These are phyloP conservation scores for Aspergillus floridensis DNA, from an alignment of 2,329 filamentous ascomycete genomes.

Conservation along the genomic window DNA sequence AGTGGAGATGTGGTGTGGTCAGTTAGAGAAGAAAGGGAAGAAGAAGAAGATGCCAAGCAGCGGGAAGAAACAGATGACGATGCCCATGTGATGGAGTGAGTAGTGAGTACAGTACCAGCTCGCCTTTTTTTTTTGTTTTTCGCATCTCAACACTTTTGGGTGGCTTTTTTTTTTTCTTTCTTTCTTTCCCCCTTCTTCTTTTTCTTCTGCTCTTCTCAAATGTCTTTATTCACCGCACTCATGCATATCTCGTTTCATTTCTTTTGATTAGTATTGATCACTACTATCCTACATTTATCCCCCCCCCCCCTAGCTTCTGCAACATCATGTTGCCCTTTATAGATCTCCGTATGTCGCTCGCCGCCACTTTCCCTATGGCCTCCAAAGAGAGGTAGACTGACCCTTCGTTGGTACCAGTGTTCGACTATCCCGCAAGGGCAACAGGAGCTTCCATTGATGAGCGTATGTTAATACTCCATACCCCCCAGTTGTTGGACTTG, in stretches of 20 bases:
- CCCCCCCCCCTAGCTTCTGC: slow-evolving; percentile 6
- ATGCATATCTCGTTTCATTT: slow-evolving; percentile 1
- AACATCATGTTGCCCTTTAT: slow-evolving; percentile 62
- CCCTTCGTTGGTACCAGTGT: slow-evolving; percentile 48
- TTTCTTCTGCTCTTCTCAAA: background rate
- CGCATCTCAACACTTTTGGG: background rate
- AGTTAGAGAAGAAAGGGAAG: slow-evolving; percentile 1
- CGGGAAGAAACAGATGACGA: background rate
- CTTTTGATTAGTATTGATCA: background rate
- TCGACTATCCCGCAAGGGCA: slow-evolving; percentile 55
- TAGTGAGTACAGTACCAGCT: too few relatives aligned
- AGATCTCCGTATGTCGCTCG: slow-evolving; percentile 51
- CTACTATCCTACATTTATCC: background rate
- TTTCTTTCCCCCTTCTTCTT: too few relatives aligned
- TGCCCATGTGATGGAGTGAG: slow-evolving; percentile 8
- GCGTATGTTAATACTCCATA: slow-evolving; percentile 41
- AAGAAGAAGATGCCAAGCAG: slow-evolving; percentile 9
- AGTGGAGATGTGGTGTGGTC: background rate
- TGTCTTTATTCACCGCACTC: background rate
- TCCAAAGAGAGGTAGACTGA: slow-evolving; percentile 12
- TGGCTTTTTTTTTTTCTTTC: too few relatives aligned
- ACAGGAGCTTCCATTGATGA: slow-evolving; percentile 66
- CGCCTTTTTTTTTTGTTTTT: too few relatives aligned
- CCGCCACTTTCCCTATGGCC: background rate
- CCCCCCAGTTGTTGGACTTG: background rate